Conservation (phyloP, 2,329 filamentous ascomycete genomes). For the Aotearoamyces nothofagi region DNA sequence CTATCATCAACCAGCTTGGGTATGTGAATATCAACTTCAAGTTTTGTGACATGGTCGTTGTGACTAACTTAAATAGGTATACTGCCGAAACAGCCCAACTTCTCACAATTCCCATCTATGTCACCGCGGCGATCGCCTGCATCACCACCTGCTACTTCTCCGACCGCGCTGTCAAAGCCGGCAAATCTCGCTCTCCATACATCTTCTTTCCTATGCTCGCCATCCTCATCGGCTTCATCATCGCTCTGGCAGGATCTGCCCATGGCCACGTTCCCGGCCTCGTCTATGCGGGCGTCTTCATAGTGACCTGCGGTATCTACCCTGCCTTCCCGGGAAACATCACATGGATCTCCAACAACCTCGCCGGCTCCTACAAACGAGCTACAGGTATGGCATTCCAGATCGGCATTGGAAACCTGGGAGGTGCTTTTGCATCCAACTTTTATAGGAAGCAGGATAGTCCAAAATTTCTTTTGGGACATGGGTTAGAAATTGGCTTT, state of each 20-base stretch:
- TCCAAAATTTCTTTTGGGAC: slow-evolving; percentile 33
- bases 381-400: slow-evolving; percentile 49
- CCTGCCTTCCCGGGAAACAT: slow-evolving; percentile 26
- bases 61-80: no score
- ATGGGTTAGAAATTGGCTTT: slow-evolving; percentile 33
- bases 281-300: slow-evolving; percentile 29
- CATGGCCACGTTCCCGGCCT: slow-evolving; percentile 22
- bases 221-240: slow-evolving; percentile 41
- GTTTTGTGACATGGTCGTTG: no score
- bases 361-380: slow-evolving; percentile 38
- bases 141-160: slow-evolving; percentile 37
- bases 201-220: slow-evolving; percentile 35
- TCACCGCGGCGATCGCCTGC: slow-evolving; percentile 45
- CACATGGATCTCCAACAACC: slow-evolving; percentile 42
- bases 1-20: slow-evolving; percentile 31
- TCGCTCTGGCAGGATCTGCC: slow-evolving; percentile 23
- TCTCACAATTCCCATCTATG: slow-evolving; percentile 33
- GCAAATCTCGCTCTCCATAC: slow-evolving; percentile 31
- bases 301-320: slow-evolving; percentile 28
- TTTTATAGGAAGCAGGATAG: slow-evolving; percentile 43
- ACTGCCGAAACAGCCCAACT: no score
- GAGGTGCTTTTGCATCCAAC: slow-evolving; percentile 53
- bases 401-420: slow-evolving; percentile 44
- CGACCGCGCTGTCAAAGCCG: slow-evolving; percentile 35
- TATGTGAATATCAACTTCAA: slow-evolving; percentile 26